Evolutionary conservation across 2,329 filamentous ascomycete species (phyloP).

Genomic region (Dothistroma septosporum): DNA sequence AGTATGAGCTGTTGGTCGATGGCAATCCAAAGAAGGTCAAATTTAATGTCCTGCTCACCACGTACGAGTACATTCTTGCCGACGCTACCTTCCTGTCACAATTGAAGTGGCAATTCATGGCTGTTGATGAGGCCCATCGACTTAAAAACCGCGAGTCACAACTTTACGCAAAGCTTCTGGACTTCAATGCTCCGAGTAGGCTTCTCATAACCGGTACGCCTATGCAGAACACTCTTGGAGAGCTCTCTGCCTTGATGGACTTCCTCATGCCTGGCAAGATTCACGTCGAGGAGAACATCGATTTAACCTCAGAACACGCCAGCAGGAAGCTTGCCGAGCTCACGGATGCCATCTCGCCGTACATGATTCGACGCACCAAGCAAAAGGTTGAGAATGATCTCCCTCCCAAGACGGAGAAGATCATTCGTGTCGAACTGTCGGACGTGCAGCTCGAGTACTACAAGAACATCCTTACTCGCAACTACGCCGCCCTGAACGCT

Average conservation of each 20-base stretch:
- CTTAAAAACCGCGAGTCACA: slow-evolving; percentile 96
- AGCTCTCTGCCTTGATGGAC: slow-evolving; percentile 87
- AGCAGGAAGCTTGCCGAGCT: slow-evolving; percentile 83
- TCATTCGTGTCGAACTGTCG: slow-evolving; percentile 93
- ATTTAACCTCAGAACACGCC: slow-evolving; percentile 71
- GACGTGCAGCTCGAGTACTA: slow-evolving; percentile 97
- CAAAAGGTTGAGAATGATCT: slow-evolving; percentile 96
- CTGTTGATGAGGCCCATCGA: slow-evolving; percentile 93
- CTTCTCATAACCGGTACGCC: slow-evolving; percentile 95
- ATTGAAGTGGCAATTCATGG: slow-evolving; percentile 97
- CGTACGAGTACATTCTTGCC: slow-evolving; percentile 90
- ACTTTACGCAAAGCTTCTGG: slow-evolving; percentile 77
- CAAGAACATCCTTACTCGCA: slow-evolving; percentile 96
- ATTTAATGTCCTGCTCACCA: slow-evolving; percentile 96
- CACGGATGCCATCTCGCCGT: slow-evolving; percentile 82
- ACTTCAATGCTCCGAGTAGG: slow-evolving; percentile 82
- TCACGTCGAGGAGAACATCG: slow-evolving; percentile 84
- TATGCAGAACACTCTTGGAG: slow-evolving; percentile 93
- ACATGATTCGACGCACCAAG: slow-evolving; percentile 92
- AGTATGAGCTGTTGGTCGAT: slow-evolving; percentile 83
- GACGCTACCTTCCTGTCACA: slow-evolving; percentile 80
- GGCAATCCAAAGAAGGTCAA: slow-evolving; percentile 84
- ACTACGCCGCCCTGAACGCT: slow-evolving; percentile 90
- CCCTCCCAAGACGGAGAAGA: slow-evolving; percentile 96
- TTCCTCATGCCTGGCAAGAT: slow-evolving; percentile 96